Evolutionary conservation across 345 rosid genomes (phyloP).

Genomic region (Heritiera littoralis): DNA sequence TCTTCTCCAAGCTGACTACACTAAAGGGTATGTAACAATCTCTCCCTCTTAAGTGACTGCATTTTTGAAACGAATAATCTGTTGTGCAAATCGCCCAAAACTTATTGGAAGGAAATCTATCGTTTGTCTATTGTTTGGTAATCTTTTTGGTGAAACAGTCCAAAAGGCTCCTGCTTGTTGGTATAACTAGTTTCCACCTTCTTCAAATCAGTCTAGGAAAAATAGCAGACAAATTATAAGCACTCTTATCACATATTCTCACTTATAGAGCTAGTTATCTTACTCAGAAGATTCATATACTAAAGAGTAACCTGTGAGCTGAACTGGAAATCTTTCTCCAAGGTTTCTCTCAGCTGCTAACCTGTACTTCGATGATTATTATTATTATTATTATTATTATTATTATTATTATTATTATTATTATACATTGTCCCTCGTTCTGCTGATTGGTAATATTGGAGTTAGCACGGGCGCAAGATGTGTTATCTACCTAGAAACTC

Average conservation of each 20-base stretch:
- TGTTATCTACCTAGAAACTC: not conserved
- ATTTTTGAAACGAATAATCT: not conserved
- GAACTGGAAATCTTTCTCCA: not conserved
- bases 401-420: too few relatives aligned
- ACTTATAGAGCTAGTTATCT: not conserved
- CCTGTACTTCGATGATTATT: not conserved
- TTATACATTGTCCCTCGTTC: not conserved
- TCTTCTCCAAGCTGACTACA: slow-evolving; percentile 72
- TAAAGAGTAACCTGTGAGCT: not conserved
- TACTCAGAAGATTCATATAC: not conserved
- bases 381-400: too few relatives aligned
- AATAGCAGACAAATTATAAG: not conserved
- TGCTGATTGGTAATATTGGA: not conserved
- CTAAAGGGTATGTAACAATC: slow-evolving; percentile 54
- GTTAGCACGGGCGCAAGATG: not conserved
- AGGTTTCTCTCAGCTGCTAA: not conserved
- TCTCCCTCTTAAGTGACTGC: too few relatives aligned
- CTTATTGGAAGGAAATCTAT: not conserved
- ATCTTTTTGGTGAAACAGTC: not conserved
- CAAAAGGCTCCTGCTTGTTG: not conserved
- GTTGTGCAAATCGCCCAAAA: not conserved
- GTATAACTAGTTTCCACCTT: not conserved
- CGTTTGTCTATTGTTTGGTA: not conserved
- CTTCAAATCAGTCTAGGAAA: not conserved
- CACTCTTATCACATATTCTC: not conserved